These are phyloP conservation scores for Canavalia gladiata DNA, from an alignment of 306 rosid species.

Conservation along the genomic window DNA sequence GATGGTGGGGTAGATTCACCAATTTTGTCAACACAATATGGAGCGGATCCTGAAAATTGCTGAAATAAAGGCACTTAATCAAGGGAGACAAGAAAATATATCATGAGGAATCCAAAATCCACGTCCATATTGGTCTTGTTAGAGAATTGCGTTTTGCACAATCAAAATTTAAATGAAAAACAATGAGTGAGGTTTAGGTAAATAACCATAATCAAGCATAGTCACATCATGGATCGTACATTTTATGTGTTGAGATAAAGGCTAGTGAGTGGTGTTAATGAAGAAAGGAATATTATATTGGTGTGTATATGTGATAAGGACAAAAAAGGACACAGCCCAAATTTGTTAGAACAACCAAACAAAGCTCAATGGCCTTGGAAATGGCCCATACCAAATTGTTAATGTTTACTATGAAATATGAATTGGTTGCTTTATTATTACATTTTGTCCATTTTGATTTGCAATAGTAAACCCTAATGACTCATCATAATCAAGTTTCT, in stretches of 20 bases:
- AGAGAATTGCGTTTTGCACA: background rate
- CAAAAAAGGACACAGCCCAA: background rate
- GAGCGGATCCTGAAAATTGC: constrained; percentile 16
- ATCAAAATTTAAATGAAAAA: background rate
- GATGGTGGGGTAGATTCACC: constrained; percentile 51
- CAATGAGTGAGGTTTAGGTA: background rate
- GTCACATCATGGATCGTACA: background rate
- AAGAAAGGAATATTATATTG: background rate
- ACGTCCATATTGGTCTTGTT: constrained; percentile 1
- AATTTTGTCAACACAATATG: constrained; percentile 50
- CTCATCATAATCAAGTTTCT: background rate
- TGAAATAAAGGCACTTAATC: constrained; percentile 17
- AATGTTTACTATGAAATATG: constrained; percentile 32
- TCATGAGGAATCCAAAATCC: constrained; percentile 45
- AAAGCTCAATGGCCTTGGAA: background rate
- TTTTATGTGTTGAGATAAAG: background rate
- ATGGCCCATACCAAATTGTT: constrained; percentile 10
- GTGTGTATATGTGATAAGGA: background rate
- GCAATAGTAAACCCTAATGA: background rate
- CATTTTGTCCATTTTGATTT: background rate
- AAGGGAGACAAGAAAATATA: constrained; percentile 10
- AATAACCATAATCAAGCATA: background rate
- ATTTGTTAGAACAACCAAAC: background rate
- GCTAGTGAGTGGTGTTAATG: background rate
- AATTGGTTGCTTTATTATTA: constrained; percentile 8